These are phyloP conservation scores for Pistacia vera DNA, from an alignment of 345 rosid genomes.

Conservation along the genomic window DNA sequence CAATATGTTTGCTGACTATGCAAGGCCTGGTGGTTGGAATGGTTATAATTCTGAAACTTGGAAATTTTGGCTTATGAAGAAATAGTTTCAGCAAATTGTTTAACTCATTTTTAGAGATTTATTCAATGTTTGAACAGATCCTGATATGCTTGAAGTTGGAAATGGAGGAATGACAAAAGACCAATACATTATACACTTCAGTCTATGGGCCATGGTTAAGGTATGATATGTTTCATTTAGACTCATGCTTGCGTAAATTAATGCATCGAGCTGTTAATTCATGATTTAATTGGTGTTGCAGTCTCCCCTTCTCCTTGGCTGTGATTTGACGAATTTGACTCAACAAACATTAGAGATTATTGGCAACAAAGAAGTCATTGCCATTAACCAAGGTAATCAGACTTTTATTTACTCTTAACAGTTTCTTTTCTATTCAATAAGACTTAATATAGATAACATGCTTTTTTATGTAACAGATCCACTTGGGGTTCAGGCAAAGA, in stretches of 20 bases:
- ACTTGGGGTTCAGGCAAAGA: constrained; percentile 81
- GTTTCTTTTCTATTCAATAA: neutral
- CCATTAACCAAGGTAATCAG: constrained; percentile 70
- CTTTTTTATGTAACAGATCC: constrained; percentile 40
- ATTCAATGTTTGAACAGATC: constrained; percentile 47
- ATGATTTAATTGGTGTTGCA: constrained; percentile 20
- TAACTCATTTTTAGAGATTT: neutral
- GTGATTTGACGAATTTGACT: constrained; percentile 69
- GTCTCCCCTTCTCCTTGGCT: constrained; percentile 81
- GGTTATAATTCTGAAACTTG: constrained; percentile 40
- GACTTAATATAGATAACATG: neutral
- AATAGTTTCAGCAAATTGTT: neutral
- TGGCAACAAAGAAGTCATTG: constrained; percentile 75
- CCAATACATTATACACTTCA: constrained; percentile 83
- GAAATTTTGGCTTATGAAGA: neutral
- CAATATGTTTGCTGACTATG: constrained; percentile 70
- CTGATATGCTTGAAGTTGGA: constrained; percentile 99
- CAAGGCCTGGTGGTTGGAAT: constrained; percentile 96
- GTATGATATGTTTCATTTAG: constrained; percentile 16
- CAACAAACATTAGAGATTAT: constrained; percentile 57
- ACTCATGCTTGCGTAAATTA: neutral
- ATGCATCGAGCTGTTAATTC: neutral
- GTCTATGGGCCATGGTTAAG: constrained; percentile 93
- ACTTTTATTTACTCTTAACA: neutral
- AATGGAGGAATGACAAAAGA: constrained; percentile 93